These are phyloP conservation scores for Jatropha multifida DNA, from an alignment of 441 rosid genomes.

Conservation along the genomic window DNA sequence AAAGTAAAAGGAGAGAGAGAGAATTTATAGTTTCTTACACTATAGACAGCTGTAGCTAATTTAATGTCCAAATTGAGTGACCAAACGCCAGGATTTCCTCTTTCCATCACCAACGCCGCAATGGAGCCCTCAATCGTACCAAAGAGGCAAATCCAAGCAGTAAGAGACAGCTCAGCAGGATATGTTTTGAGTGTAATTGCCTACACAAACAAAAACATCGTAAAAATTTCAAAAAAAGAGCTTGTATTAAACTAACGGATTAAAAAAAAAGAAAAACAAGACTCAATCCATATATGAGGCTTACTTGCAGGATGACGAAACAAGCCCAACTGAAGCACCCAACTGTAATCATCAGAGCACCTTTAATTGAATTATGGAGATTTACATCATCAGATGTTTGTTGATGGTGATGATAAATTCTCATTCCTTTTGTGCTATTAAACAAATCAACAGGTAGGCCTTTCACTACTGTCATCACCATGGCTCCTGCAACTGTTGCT, in stretches of 20 bases:
- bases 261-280: background rate
- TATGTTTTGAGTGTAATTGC: constrained; percentile 68
- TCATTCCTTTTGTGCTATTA: constrained; percentile 58
- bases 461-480: constrained; percentile 79
- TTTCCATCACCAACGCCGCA: constrained; percentile 65
- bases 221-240: background rate
- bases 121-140: constrained; percentile 71
- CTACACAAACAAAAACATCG: constrained; percentile 28
- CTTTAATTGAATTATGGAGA: constrained; percentile 60
- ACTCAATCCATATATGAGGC: background rate
- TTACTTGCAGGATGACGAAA: constrained; percentile 81
- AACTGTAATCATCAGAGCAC: constrained; percentile 59
- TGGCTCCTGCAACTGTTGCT: constrained; percentile 90
- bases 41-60: constrained; percentile 66
- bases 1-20: background rate
- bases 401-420: constrained; percentile 20
- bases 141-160: constrained; percentile 77
- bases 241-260: no score
- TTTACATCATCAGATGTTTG: constrained; percentile 41
- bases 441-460: constrained; percentile 61
- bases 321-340: constrained; percentile 77
- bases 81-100: constrained; percentile 56
- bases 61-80: constrained; percentile 72
- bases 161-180: constrained; percentile 79
- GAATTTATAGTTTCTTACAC: constrained; percentile 48